A percentile compares a stretch with the other conserved stretches of the same genome.
phyloP scores from a whole-genome alignment of 495 filamentous ascomycete species.

The Patellaria atrata region DNA sequence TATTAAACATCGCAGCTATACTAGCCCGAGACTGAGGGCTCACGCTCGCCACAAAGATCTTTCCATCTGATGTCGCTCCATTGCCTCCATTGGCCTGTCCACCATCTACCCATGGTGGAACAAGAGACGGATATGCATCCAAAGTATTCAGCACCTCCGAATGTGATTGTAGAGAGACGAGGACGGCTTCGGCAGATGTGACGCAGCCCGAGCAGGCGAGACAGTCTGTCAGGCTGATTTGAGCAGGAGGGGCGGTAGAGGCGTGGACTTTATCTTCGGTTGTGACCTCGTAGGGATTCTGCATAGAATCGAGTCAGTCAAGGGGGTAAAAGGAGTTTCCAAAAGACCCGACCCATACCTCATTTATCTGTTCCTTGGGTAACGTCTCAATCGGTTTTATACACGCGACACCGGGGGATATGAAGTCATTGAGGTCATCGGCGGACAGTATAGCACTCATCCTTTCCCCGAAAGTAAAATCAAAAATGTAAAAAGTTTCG shows the following conservation, averaged over 20 bases:
- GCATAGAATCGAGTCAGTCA: conserved; percentile 17
- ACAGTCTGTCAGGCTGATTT: conserved; percentile 94
- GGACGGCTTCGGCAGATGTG: conserved; percentile 87
- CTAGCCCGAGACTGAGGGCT: conserved; percentile 81
- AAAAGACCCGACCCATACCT: conserved; percentile 14
- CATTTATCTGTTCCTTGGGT: conserved; percentile 37
- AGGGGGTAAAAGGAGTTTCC: conserved; percentile 6
- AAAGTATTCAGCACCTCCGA: conserved; percentile 74
- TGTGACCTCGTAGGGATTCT: conserved; percentile 73
- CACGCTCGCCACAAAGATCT: conserved; percentile 77
- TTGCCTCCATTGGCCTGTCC: conserved; percentile 18
- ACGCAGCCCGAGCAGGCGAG: conserved; percentile 96
- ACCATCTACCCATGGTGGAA: conserved; percentile 14
- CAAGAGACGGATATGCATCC: conserved; percentile 45
- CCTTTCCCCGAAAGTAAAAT: conserved; percentile 20
- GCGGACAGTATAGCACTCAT: conserved; percentile 96
- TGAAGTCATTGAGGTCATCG: conserved; percentile 97
- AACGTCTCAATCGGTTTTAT: conserved; percentile 95
- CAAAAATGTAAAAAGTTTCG: no score
- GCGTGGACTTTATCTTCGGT: conserved; percentile 66
- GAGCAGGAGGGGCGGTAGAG: conserved; percentile 48
- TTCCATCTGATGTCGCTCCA: conserved; percentile 31
- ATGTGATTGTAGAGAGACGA: conserved; percentile 86
- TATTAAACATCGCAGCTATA: conserved; percentile 63
- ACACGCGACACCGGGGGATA: conserved; percentile 90